phyloP scores from a whole-genome alignment of 1,284 basidiomycete genomes.

The Crocinoboletus sp. region DNA sequence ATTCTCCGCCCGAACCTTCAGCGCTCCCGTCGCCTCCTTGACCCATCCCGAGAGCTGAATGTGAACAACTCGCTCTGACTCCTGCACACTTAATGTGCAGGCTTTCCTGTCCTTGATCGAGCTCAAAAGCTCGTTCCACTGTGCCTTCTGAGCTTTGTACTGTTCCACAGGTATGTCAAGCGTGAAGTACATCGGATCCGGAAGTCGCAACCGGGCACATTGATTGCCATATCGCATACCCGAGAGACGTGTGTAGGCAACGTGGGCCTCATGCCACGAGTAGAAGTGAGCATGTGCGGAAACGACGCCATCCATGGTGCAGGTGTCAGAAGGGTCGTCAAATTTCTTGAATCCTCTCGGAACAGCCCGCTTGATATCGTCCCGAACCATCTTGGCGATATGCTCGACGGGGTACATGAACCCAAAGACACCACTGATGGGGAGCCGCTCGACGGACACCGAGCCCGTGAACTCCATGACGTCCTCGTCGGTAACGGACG shows the following conservation, averaged over 20 bases:
- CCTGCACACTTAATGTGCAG: slow-evolving; percentile 25
- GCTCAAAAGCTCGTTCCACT: slow-evolving; percentile 42
- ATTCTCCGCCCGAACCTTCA: slow-evolving; percentile 57
- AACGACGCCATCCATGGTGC: slow-evolving; percentile 25
- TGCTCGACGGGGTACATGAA: neutral
- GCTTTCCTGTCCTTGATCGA: slow-evolving; percentile 31
- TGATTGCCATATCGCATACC: slow-evolving; percentile 29
- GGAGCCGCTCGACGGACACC: slow-evolving; percentile 22
- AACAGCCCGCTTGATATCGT: slow-evolving; percentile 20
- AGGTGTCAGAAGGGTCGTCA: slow-evolving; percentile 18
- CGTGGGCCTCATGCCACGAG: slow-evolving; percentile 44
- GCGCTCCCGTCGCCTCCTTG: slow-evolving; percentile 46
- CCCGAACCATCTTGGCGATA: slow-evolving; percentile 12
- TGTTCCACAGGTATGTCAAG: slow-evolving; percentile 44
- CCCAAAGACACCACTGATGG: neutral
- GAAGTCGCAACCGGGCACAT: slow-evolving; percentile 36
- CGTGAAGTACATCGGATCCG: slow-evolving; percentile 43
- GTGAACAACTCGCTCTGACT: slow-evolving; percentile 17
- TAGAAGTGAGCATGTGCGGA: slow-evolving; percentile 40
- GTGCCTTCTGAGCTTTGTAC: slow-evolving; percentile 44
- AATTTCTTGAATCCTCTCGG: slow-evolving; percentile 16
- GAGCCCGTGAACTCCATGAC: slow-evolving; percentile 20
- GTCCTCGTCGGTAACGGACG: slow-evolving; percentile 21
- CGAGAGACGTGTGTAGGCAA: slow-evolving; percentile 31
- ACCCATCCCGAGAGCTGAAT: slow-evolving; percentile 33